A percentile compares a stretch with the other conserved stretches of the same genome.
phyloP scores from a whole-genome alignment of 345 rosid genomes.

The Brassica cretica region DNA sequence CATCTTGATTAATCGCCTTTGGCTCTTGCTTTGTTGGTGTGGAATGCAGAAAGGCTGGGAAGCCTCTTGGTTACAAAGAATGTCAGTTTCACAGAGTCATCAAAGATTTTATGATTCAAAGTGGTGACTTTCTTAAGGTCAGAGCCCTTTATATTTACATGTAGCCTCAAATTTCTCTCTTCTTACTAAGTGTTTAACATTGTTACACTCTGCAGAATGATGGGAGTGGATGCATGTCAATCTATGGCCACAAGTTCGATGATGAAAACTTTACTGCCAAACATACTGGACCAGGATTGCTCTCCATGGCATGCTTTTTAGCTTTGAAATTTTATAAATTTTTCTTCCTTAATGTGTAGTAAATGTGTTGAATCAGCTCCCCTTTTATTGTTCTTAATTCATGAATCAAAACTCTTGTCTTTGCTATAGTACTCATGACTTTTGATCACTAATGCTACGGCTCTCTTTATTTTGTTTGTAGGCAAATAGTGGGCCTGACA shows the following conservation, averaged over 20 bases:
- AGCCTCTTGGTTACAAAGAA: conserved; percentile 90
- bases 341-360: not conserved
- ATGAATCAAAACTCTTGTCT: not conserved
- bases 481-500: conserved; percentile 91
- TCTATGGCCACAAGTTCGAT: conserved; percentile 81
- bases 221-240: conserved; percentile 93
- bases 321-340: not conserved
- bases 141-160: not conserved
- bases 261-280: conserved; percentile 89
- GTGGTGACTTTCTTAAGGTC: conserved; percentile 94
- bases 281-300: conserved; percentile 95
- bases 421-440: not conserved
- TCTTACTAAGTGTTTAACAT: not conserved
- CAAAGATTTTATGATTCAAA: conserved; percentile 96
- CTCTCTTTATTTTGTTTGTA: conserved; percentile 33
- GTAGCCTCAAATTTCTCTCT: not conserved
- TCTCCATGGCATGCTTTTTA: conserved; percentile 69
- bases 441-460: conserved; percentile 6
- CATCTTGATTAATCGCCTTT: not conserved
- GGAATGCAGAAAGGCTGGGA: conserved; percentile 72
- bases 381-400: not conserved
- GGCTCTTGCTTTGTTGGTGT: conserved; percentile 6
- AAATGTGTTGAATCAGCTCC: not conserved
- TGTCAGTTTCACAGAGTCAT: conserved; percentile 95
- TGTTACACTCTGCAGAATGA: conserved; percentile 64